Conservation (phyloP, 202 grass and related monocot genomes). For the Schoenoplectus triqueter region DNA sequence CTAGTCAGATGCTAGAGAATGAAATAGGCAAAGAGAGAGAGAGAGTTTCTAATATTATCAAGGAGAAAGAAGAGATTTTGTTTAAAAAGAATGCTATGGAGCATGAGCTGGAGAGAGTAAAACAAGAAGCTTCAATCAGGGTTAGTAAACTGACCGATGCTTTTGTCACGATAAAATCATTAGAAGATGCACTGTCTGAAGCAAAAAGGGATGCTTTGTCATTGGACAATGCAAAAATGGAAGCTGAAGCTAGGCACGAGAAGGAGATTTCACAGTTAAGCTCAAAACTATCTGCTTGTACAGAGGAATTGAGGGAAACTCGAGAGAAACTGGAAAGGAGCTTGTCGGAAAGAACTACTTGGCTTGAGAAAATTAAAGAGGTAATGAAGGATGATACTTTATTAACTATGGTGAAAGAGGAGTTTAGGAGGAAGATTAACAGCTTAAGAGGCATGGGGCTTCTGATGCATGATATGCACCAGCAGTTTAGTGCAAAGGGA, state of each 20-base stretch:
- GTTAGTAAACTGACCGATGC: constrained; percentile 70
- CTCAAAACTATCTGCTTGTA: constrained; percentile 61
- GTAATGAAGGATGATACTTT: constrained; percentile 63
- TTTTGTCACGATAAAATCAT: constrained; percentile 60
- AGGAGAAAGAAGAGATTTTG: constrained; percentile 71
- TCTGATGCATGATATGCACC: constrained; percentile 74
- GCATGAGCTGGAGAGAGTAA: constrained; percentile 82
- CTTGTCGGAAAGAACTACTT: constrained; percentile 61
- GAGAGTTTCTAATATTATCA: constrained; percentile 60
- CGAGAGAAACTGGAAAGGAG: constrained; percentile 59
- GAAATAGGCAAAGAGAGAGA: constrained; percentile 64
- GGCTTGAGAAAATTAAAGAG: constrained; percentile 64
- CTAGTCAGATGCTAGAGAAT: constrained; percentile 65
- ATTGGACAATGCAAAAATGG: constrained; percentile 63
- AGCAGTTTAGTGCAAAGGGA: constrained; percentile 70
- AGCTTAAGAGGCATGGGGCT: constrained; percentile 67
- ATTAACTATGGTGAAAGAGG: constrained; percentile 58
- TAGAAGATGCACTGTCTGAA: constrained; percentile 73
- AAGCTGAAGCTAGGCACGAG: constrained; percentile 58
- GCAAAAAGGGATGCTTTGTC: constrained; percentile 52
- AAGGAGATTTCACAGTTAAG: constrained; percentile 62
- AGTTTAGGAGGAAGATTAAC: constrained; percentile 69
- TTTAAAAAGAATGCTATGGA: constrained; percentile 53
- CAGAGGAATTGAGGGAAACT: constrained; percentile 67
- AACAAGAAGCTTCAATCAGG: constrained; percentile 58